Evolutionary conservation across 129 eudicot genomes (phyloP).

Genomic region (Chrysanthemum lavandulifolium): DNA sequence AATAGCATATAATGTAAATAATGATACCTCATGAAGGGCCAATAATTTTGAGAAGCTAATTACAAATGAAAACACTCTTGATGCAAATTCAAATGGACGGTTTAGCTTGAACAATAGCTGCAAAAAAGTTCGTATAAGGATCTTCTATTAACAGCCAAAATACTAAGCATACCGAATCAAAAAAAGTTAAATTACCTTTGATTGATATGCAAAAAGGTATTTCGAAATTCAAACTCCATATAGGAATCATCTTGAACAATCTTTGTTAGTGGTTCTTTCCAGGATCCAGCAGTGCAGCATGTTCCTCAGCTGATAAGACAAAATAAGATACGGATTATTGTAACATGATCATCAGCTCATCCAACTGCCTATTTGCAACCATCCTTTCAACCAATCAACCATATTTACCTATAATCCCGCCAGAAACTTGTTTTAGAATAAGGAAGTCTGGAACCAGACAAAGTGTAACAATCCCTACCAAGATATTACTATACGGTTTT

Average conservation of each 20-base stretch:
- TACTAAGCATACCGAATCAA: slow-evolving; percentile 13
- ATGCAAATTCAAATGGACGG: slow-evolving; percentile 92
- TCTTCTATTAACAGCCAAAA: not conserved
- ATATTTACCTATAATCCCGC: no score
- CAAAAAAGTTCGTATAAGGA: slow-evolving; percentile 17
- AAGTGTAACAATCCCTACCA: no score
- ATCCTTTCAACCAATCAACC: no score
- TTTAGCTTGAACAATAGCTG: slow-evolving; percentile 87
- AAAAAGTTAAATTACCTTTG: slow-evolving; percentile 55
- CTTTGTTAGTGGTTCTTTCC: slow-evolving; percentile 67
- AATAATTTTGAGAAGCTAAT: slow-evolving; percentile 87
- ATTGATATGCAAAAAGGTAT: slow-evolving; percentile 96
- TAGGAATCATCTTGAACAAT: slow-evolving; percentile 95
- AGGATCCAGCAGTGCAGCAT: slow-evolving; percentile 71
- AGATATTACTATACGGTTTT: no score
- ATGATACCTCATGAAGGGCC: slow-evolving; percentile 75
- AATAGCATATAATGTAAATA: slow-evolving; percentile 21
- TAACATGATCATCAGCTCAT: no score
- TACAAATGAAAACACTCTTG: slow-evolving; percentile 82
- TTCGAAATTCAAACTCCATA: slow-evolving; percentile 94
- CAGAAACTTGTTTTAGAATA: no score
- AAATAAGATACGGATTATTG: no score
- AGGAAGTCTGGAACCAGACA: no score
- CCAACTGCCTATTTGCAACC: no score
- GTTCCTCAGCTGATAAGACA: slow-evolving; percentile 46